Evolutionary conservation across 176 grass and related monocot genomes (phyloP).

Genomic region (Oryza punctata): DNA sequence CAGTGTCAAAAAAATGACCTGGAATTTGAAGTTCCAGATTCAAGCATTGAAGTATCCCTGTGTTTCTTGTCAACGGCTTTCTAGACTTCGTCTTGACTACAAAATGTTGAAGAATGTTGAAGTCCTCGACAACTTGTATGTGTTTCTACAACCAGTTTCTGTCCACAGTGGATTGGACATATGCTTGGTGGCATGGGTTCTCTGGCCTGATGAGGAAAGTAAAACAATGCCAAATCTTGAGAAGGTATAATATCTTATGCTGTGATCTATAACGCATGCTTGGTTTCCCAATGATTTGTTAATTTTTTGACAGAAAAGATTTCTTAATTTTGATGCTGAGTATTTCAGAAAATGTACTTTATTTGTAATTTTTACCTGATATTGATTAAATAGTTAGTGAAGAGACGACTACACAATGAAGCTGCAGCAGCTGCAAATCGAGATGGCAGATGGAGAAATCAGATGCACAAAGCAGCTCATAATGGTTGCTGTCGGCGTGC

Average conservation of each 20-base stretch:
- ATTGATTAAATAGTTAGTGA: constrained; percentile 61
- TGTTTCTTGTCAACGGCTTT: constrained; percentile 72
- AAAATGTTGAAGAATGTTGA: constrained; percentile 62
- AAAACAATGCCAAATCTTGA: constrained; percentile 79
- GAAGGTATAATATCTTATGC: constrained; percentile 59
- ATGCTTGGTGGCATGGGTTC: constrained; percentile 76
- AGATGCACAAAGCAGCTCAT: constrained; percentile 91
- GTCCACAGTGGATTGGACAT: constrained; percentile 76
- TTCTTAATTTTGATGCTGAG: constrained; percentile 22
- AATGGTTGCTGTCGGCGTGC: constrained; percentile 92
- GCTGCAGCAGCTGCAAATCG: constrained; percentile 68
- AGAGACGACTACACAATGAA: constrained; percentile 74
- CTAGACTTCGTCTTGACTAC: constrained; percentile 53
- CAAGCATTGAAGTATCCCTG: constrained; percentile 83
- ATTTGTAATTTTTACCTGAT: constrained; percentile 4
- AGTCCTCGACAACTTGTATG: constrained; percentile 69
- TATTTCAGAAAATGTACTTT: constrained; percentile 10
- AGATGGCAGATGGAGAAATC: constrained; percentile 96
- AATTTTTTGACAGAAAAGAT: not conserved
- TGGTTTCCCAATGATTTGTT: not conserved
- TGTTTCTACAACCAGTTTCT: constrained; percentile 62
- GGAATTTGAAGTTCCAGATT: constrained; percentile 92
- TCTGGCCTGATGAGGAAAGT: constrained; percentile 95
- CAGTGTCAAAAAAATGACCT: constrained; percentile 70
- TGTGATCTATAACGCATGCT: not conserved